Evolutionary conservation across 225 moss, liverwort and hornwort species (phyloP), one percentile per base, ranked within the genome.

Genomic region (Takakia lepidozioides): DNA sequence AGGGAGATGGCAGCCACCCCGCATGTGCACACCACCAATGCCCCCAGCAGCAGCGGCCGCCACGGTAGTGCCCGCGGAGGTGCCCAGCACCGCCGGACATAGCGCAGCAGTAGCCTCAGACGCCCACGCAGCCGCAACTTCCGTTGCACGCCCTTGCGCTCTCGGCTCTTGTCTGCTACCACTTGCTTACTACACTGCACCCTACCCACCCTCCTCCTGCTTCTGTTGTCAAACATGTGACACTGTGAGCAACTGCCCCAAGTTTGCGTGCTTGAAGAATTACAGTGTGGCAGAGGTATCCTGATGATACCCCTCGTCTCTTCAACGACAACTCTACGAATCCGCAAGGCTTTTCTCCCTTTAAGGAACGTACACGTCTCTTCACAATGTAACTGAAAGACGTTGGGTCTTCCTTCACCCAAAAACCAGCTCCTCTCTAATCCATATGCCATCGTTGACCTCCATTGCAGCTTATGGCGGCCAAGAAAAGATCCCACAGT

Each of bases 111-210:
- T 18, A 79, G 70, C 32, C 79, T 60, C 36, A 54, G 60, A 14
- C 79, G 79, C 17, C 54, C 70, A n/a, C 70, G 70, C 46, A 79
- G 43, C 20, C 79, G 73, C 23, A 79, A 60, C 57, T 43, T 79
- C 36, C 60, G 46, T 36, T 43, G 43, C 10, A 66, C 73, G 29
- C 58, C 65, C 58, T 72, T 78, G 19, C 51, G 68, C 23, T 38
- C 36, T 42, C 60, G 59, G 14, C 66, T 66, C 35, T 79, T 56
- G 25, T 79, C 73, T 20, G 73, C 66, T n/a, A 38, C 25, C 7
- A 26, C 63, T 25, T 67, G 54, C 35, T 74, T 70, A 63, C 74
- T 79, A 37, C 48, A 62, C 9, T 47, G 32, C 15, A 74, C 19
- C 26, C 63, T 60, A 23, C 57, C 60, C 29, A 29, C 48, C 17